Conservation (phyloP, 495 filamentous ascomycete genomes). For the Aspergillus cavernicola region DNA sequence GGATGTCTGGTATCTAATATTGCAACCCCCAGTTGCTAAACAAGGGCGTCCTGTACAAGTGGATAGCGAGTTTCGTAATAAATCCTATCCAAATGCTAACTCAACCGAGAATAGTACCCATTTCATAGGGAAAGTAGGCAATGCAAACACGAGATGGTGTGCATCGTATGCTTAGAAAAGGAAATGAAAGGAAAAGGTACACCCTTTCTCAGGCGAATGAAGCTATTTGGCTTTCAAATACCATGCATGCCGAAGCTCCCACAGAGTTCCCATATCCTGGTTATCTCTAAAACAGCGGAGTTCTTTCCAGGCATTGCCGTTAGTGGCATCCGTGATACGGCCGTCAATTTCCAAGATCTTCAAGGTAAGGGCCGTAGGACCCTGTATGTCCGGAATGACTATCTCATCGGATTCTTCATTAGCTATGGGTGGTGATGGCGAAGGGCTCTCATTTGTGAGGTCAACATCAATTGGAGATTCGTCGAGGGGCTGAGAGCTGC, state of each 20-base stretch:
- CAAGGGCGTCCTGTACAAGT: not conserved
- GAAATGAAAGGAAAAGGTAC: no score
- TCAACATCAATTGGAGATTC: not conserved
- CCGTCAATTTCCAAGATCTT: conserved; percentile 45
- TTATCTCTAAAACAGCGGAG: conserved; percentile 49
- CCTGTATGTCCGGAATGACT: conserved; percentile 29
- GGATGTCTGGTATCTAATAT: conserved; percentile 5
- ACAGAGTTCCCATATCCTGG: conserved; percentile 55
- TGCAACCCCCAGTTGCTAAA: not conserved
- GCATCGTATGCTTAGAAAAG: not conserved
- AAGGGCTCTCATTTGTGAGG: not conserved
- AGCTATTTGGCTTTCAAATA: conserved; percentile 24
- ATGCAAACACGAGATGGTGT: no score
- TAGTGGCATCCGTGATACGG: conserved; percentile 25
- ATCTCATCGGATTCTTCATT: conserved; percentile 22
- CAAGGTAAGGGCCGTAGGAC: conserved; percentile 27
- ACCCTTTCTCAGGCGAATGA: not conserved
- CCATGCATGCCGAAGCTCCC: conserved; percentile 50
- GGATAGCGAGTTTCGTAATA: not conserved
- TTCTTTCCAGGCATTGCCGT: conserved; percentile 50
- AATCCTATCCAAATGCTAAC: not conserved
- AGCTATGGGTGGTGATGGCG: not conserved
- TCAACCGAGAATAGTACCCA: no score
- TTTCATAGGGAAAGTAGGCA: not conserved
- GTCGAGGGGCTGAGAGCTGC: not conserved